These are phyloP conservation scores for Coprinopsis marcescibilis DNA, from an alignment of 768 basidiomycete species.

Conservation along the genomic window DNA sequence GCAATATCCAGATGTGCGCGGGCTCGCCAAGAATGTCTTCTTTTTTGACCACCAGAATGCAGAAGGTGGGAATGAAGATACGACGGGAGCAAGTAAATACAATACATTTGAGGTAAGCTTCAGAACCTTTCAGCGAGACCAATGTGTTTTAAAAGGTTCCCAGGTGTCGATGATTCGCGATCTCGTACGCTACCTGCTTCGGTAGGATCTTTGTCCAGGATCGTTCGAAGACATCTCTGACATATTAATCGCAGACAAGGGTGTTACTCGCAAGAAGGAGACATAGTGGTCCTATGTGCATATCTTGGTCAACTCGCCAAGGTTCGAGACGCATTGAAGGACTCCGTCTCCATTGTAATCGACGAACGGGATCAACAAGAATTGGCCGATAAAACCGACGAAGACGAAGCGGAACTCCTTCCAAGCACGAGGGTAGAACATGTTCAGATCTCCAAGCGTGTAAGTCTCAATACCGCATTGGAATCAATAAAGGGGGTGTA, in stretches of 20 bases:
- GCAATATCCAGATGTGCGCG: conserved; percentile 50
- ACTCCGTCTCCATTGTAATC: conserved; percentile 54
- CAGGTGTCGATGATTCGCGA: conserved; percentile 41
- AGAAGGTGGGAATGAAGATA: conserved; percentile 55
- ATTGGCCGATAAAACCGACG: conserved; percentile 50
- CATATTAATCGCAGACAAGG: conserved; percentile 28
- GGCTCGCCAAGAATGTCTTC: conserved; percentile 58
- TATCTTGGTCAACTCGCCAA: conserved; percentile 41
- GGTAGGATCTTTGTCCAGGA: conserved; percentile 17
- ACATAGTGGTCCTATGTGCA: conserved; percentile 43
- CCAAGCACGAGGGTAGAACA: conserved; percentile 31
- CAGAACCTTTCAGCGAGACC: no score
- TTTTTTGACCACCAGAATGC: conserved; percentile 59
- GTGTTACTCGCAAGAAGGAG: conserved; percentile 38
- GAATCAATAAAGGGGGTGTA: background rate
- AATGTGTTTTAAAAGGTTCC: background rate
- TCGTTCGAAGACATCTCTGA: background rate
- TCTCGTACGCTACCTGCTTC: conserved; percentile 38
- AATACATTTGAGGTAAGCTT: conserved; percentile 66
- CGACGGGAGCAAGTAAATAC: conserved; percentile 60
- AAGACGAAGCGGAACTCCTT: conserved; percentile 18
- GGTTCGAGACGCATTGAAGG: conserved; percentile 31
- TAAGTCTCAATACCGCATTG: conserved; percentile 22
- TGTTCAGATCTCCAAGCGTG: conserved; percentile 47
- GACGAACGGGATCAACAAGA: conserved; percentile 64